Evolutionary conservation across 371 early-diverging fungal genomes (phyloP), one percentile per base, ranked within the genome.

Genomic region (Lichtheimia corymbifera): DNA sequence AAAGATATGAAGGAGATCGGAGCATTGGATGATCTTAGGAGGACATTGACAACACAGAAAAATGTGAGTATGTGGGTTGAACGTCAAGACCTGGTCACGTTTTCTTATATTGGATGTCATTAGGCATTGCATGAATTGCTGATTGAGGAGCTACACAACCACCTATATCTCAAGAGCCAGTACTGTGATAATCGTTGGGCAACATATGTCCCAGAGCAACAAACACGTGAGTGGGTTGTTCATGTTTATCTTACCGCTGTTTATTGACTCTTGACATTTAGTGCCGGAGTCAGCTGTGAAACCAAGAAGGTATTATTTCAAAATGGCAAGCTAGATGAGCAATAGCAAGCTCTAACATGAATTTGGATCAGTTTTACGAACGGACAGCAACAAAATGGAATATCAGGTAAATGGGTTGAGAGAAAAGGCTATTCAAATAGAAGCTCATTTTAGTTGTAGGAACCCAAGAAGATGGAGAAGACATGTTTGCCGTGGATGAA

Each of bases 131-230:
- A 91, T 50, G 95, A 95, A 59, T 70, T 84, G 11, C 68, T 97
- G 5, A 85, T 94, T 53, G 96, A 96, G 61, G 97, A 97, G 64
- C 80, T 97, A 11, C 95, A 96, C 62, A 93, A 88, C 64, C 96
- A 97, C 71, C 62, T 97, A 4, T 97, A 97, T 73, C 74, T 97
- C 7, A 96, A 96, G 67, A 95, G 88, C 57, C 76, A 84, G 1
- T 84, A 82, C 50, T 81, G 86, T 45, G 87, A 84, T 65, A 86
- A 84, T 66, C 74, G 83, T 55, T 88, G 86, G 86, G 55, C 79
- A 4, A 72, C 72, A 30, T 86, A 85, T 70, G 77, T 77, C 20
- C 79, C 77, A 44, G 83, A 80, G 35, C 88, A 88, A 59, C 79
- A 82, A 59, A 62, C 75, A 58, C 74, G 87, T 85, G 80, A 63